Conservation (phyloP, 129 eudicot species). For the Chrysanthemum seticuspe region DNA sequence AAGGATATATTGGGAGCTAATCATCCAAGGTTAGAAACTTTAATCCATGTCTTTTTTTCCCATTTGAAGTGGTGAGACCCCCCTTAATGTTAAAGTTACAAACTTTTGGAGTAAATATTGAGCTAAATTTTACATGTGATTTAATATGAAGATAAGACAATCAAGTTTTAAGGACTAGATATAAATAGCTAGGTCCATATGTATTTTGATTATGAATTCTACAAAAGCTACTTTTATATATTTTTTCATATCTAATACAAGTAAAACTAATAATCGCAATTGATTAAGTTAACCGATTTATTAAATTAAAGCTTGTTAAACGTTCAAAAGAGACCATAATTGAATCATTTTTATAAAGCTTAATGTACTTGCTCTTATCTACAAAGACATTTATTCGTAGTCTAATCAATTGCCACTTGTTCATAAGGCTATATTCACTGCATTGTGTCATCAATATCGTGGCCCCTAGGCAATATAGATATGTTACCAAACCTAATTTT, state of each 20-base stretch:
- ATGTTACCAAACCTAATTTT: conserved; percentile 20
- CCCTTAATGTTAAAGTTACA: neutral
- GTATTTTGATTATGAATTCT: too few species aligned
- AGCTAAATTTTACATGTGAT: neutral
- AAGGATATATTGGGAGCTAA: conserved; percentile 80
- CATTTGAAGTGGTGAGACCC: conserved; percentile 17
- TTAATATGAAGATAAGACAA: neutral
- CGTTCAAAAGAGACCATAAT: neutral
- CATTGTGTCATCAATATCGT: neutral
- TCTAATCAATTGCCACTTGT: conserved; percentile 15
- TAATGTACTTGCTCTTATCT: conserved; percentile 21
- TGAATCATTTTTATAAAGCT: neutral
- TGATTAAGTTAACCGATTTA: neutral
- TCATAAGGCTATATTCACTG: neutral
- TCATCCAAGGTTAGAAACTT: conserved; percentile 64
- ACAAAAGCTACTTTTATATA: neutral
- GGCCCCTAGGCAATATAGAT: conserved; percentile 10
- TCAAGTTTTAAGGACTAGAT: too few species aligned
- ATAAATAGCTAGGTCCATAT: too few species aligned
- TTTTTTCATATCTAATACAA: neutral
- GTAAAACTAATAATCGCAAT: neutral
- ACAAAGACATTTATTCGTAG: conserved; percentile 3
- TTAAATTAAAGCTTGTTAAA: neutral
- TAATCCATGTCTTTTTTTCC: neutral
- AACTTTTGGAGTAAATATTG: neutral